A percentile compares a stretch with the other conserved stretches of the same genome.
Conservation (phyloP, 2,329 filamentous ascomycete genomes). For the Colletotrichum orbiculare region DNA sequence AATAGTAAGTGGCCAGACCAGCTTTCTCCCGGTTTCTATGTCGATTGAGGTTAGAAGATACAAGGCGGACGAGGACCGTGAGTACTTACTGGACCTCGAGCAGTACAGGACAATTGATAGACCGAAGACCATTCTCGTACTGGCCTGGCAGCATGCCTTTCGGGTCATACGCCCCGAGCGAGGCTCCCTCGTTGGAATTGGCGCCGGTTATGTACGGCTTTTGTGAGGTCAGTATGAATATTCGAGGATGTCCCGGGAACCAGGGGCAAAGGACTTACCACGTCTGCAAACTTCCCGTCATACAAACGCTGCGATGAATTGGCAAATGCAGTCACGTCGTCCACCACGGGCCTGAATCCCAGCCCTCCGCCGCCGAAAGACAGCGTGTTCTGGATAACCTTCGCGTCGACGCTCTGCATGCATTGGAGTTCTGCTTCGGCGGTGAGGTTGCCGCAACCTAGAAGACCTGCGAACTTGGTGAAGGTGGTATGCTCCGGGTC, state of each 20-base stretch:
- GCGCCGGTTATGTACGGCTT: constrained; percentile 23
- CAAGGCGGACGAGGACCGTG: too few relatives aligned
- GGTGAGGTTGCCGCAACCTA: constrained; percentile 13
- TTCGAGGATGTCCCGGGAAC: neutral
- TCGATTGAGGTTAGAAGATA: neutral
- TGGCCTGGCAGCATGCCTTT: constrained; percentile 16
- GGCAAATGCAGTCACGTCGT: constrained; percentile 21
- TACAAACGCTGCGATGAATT: constrained; percentile 19
- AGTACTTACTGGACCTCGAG: constrained; percentile 11
- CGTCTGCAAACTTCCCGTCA: constrained; percentile 18
- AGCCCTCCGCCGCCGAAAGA: constrained; percentile 14
- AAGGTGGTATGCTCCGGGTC: constrained; percentile 14
- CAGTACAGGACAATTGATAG: constrained; percentile 17
- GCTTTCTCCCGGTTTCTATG: neutral
- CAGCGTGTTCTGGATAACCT: constrained; percentile 4
- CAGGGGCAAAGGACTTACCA: neutral
- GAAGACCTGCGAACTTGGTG: constrained; percentile 13
- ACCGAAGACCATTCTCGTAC: constrained; percentile 11
- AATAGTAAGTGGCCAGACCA: constrained; percentile 49
- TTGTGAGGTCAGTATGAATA: neutral
- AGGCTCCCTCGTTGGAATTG: constrained; percentile 23
- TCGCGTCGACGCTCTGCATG: constrained; percentile 16
- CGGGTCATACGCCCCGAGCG: constrained; percentile 16
- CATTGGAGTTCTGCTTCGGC: constrained; percentile 9
- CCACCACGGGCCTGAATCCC: constrained; percentile 12